Evolutionary conservation across 1,284 basidiomycete species (phyloP), one percentile per base, ranked within the genome.

Genomic region (Sporisorium sorghi): DNA sequence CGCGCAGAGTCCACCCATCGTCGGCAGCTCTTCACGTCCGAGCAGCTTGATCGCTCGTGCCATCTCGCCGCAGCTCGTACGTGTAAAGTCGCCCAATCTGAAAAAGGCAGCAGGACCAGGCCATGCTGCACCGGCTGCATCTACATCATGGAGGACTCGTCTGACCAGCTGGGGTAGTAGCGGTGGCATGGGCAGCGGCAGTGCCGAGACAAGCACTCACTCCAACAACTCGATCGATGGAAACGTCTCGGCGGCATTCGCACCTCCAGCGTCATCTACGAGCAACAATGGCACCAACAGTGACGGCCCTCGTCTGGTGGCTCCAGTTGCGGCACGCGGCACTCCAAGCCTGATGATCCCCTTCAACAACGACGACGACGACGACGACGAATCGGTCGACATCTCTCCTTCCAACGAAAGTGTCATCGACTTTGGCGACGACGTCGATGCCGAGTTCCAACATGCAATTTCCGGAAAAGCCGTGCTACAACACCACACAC

Each of bases 1-100:
- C 2, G 67, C 67, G n/a, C 56, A 70, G 46, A 60, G 57, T 19
- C 61, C 67, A 17, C 67, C 67, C 43, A 70, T 70, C 26, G 51
- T 39, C 15, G 51, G 30, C n/a, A n/a, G n/a, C 19, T 26, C 52
- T 19, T 23, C 57, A 2, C 42, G 49, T 5, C 37, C 65, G 0
- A 37, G 28, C 28, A 37, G 60, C 30, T 47, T 64, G 17, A 70
- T 70, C 28, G 61, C 57, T 35, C 67, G 67, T 21, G 54, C 67
- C 53, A 70, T 70, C 48, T 70, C 67, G 12, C 67, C 67, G 5
- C 67, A 55, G 3, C 40, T 70, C 17, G 57, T 10, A 12, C 48
- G 67, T n/a, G 49, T 61, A 30, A 64, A 57, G 39, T 70, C 67
- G 19, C 67, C 61, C 7, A 37, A 40, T 6, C 39, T 53, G 40